phyloP scores from a whole-genome alignment of 169 alveolate genomes.

The Plasmodium fragile region DNA sequence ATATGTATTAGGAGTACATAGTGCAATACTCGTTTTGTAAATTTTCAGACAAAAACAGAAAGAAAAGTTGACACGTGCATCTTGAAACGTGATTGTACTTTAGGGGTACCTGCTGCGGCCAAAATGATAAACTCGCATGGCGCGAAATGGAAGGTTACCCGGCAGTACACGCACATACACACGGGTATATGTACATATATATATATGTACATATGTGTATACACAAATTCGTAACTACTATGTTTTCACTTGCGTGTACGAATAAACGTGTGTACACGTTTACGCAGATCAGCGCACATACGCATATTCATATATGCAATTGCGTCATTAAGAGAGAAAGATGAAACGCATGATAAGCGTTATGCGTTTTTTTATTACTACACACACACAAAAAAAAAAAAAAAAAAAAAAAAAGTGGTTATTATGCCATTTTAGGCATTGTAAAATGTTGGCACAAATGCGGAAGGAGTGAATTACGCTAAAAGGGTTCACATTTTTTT shows the following conservation, averaged over 20 bases:
- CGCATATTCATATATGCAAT: not conserved
- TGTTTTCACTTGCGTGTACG: not conserved
- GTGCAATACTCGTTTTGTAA: not conserved
- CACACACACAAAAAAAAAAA: not conserved
- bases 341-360: not conserved
- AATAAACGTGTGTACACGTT: not conserved
- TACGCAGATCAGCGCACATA: not conserved
- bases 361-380: slow-evolving; percentile 2
- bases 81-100: not conserved
- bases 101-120: not conserved
- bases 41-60: not conserved
- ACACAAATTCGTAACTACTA: not conserved
- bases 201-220: not conserved
- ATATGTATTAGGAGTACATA: not conserved
- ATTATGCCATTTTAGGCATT: slow-evolving; percentile 10
- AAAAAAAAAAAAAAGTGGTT: not conserved
- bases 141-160: not conserved
- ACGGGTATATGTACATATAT: not conserved
- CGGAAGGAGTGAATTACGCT: slow-evolving; percentile 3
- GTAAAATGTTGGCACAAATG: not conserved
- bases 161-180: not conserved
- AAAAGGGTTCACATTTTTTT: not conserved
- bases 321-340: not conserved
- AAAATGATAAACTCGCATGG: not conserved
- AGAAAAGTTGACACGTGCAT: not conserved